Percentiles rank a stretch among this genome's conserved stretches.
Conservation (phyloP, 257 asterid genomes). For the Voacanga thouarsii region DNA sequence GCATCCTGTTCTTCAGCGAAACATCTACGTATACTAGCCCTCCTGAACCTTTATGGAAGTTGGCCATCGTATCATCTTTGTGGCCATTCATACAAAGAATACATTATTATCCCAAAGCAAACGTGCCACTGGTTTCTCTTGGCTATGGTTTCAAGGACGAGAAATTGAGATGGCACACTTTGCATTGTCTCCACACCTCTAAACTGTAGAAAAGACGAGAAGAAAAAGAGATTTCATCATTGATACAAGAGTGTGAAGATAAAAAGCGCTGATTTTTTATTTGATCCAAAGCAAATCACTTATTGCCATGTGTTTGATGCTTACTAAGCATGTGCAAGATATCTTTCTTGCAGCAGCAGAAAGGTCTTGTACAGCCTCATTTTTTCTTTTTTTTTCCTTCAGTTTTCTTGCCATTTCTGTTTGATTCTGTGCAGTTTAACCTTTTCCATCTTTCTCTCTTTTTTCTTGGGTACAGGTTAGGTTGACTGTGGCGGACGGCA, state of each 20-base stretch:
- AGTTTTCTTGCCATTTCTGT: background rate
- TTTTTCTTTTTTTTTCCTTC: background rate
- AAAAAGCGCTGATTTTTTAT: background rate
- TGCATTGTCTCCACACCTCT: background rate
- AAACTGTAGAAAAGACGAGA: too few relatives aligned
- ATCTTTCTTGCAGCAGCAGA: background rate
- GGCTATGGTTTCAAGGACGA: background rate
- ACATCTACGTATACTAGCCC: background rate
- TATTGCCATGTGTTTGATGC: background rate
- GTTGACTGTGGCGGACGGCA: too few relatives aligned
- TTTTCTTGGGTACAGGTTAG: too few relatives aligned
- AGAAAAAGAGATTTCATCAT: background rate
- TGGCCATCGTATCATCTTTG: background rate
- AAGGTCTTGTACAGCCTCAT: background rate
- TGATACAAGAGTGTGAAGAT: background rate
- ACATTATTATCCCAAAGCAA: background rate
- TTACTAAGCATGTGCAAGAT: background rate
- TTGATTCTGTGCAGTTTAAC: background rate
- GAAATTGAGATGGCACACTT: slow-evolving; percentile 17
- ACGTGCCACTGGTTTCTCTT: background rate
- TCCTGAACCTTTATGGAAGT: background rate
- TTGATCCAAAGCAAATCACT: too few relatives aligned
- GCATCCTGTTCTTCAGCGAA: too few relatives aligned
- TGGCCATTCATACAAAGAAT: background rate
- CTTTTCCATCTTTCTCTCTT: background rate